phyloP scores from a whole-genome alignment of 805 yeast species.

The Kazachstania viticola region DNA sequence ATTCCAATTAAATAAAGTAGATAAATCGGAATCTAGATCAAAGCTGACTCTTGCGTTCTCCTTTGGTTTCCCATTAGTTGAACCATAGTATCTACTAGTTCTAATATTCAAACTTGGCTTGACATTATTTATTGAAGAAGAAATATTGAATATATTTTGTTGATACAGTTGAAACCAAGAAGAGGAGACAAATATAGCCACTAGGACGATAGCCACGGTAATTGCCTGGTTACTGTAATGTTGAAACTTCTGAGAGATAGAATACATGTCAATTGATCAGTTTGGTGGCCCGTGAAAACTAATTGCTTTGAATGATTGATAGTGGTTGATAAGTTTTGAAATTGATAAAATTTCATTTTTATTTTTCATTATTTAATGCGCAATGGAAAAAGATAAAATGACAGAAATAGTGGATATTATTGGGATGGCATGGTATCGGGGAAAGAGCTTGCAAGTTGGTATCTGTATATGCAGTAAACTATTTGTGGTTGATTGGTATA shows the following conservation, averaged over 20 bases:
- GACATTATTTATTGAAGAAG: constrained; percentile 30
- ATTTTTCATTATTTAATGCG: too few relatives aligned
- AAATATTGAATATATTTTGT: constrained; percentile 32
- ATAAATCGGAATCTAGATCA: constrained; percentile 63
- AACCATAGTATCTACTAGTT: constrained; percentile 56
- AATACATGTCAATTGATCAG: constrained; percentile 25
- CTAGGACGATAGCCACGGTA: constrained; percentile 37
- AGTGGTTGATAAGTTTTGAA: too few relatives aligned
- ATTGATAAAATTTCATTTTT: too few relatives aligned
- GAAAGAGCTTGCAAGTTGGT: too few relatives aligned
- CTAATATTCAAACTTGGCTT: constrained; percentile 34
- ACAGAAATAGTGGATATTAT: too few relatives aligned
- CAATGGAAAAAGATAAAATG: too few relatives aligned
- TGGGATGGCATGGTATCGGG: too few relatives aligned
- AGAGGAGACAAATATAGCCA: constrained; percentile 36
- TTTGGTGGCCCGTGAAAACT: too few relatives aligned
- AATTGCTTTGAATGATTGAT: too few relatives aligned
- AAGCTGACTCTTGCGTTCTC: constrained; percentile 65
- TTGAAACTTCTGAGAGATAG: constrained; percentile 36
- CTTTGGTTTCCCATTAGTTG: constrained; percentile 52
- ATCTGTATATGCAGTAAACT: too few relatives aligned
- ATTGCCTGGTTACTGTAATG: constrained; percentile 41
- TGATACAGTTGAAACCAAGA: constrained; percentile 39
- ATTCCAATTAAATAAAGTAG: constrained; percentile 87
- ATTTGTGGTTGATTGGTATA: too few relatives aligned